Evolutionary conservation across 2,329 filamentous ascomycete species (phyloP).

Genomic region (Ceratocystiopsis minuta): DNA sequence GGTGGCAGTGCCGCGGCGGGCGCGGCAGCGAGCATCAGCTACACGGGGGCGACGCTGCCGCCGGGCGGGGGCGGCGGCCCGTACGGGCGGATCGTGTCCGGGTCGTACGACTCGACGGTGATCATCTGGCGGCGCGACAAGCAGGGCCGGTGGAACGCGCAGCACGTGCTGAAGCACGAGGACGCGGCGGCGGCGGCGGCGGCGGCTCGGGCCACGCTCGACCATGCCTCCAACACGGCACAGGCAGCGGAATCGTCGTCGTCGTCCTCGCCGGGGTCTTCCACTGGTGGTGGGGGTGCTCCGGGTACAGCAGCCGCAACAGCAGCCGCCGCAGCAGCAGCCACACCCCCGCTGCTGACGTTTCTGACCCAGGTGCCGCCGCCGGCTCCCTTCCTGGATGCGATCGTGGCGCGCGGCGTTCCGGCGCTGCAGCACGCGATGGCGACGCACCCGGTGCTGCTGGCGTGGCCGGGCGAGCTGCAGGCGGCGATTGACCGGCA

Average conservation of each 20-base stretch:
- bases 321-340: too few relatives aligned
- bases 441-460: constrained; percentile 27
- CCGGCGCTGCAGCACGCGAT: constrained; percentile 28
- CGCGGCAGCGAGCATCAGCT: constrained; percentile 60
- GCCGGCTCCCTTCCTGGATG: too few relatives aligned
- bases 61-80: constrained; percentile 77
- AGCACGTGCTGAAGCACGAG: constrained; percentile 58
- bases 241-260: too few relatives aligned
- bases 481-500: constrained; percentile 34
- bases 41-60: constrained; percentile 70
- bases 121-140: constrained; percentile 85
- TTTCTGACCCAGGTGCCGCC: too few relatives aligned
- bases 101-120: constrained; percentile 89
- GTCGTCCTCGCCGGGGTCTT: too few relatives aligned
- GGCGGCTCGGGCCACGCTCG: not conserved
- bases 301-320: too few relatives aligned
- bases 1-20: too few relatives aligned
- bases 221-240: too few relatives aligned
- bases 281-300: too few relatives aligned
- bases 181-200: constrained; percentile 39
- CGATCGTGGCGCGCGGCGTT: constrained; percentile 32
- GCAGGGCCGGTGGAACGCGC: constrained; percentile 68
- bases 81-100: constrained; percentile 90
- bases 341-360: too few relatives aligned
- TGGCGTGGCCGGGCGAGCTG: constrained; percentile 29